These are phyloP conservation scores for Heliosperma pusillum DNA, from an alignment of 148 eudicot genomes.

Conservation along the genomic window DNA sequence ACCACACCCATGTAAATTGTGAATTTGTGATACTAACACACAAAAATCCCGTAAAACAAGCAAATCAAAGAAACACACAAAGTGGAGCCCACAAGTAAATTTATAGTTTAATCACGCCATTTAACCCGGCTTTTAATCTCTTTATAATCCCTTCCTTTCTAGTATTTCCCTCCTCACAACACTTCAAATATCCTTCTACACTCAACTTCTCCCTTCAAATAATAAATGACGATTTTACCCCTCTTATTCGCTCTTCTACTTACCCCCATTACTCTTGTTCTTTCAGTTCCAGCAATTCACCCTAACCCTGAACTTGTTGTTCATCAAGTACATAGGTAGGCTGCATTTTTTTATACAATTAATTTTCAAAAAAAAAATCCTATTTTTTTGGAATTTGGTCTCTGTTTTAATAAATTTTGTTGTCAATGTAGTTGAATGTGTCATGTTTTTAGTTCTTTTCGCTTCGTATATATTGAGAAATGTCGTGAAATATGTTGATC, in stretches of 20 bases:
- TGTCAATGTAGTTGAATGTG: not conserved
- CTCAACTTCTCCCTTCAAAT: conserved; percentile 25
- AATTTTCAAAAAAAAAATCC: too few relatives aligned
- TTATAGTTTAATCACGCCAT: conserved; percentile 48
- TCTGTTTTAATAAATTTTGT: not conserved
- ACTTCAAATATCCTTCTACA: conserved; percentile 8
- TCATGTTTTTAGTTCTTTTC: not conserved
- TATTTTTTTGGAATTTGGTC: not conserved
- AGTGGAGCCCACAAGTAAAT: conserved; percentile 21
- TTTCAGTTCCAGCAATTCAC: conserved; percentile 28
- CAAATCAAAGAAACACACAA: not conserved
- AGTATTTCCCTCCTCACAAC: conserved; percentile 13
- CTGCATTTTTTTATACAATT: not conserved
- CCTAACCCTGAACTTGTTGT: conserved; percentile 52
- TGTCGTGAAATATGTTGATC: too few relatives aligned
- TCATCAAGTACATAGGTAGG: conserved; percentile 59
- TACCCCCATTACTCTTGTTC: conserved; percentile 26
- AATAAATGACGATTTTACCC: too few relatives aligned
- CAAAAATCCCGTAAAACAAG: conserved; percentile 40
- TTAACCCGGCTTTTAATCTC: conserved; percentile 38
- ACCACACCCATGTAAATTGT: conserved; percentile 5
- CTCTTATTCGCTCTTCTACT: conserved; percentile 4
- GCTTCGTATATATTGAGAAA: too few relatives aligned
- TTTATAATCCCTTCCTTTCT: conserved; percentile 38
- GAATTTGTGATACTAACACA: not conserved